Percentiles rank a stretch among this genome's conserved stretches.
phyloP scores from a whole-genome alignment of 345 rosid genomes.

The Lepidium africanum region DNA sequence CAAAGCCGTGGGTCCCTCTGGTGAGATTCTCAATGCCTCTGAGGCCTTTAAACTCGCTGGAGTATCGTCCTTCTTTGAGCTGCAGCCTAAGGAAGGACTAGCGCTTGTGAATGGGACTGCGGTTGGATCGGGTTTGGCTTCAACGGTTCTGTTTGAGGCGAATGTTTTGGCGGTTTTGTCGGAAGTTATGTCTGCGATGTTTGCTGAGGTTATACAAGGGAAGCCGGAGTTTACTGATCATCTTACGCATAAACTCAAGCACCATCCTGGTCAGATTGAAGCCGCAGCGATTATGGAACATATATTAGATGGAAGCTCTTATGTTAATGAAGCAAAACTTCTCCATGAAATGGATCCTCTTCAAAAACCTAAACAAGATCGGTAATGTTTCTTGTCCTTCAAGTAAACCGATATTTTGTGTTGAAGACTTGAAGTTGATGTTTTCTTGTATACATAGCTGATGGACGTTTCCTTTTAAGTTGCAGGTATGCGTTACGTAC shows the following conservation, averaged over 20 bases:
- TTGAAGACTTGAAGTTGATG: background rate
- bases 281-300: slow-evolving; percentile 66
- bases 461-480: background rate
- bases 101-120: slow-evolving; percentile 67
- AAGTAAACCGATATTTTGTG: background rate
- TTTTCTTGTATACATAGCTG: background rate
- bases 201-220: slow-evolving; percentile 56
- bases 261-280: slow-evolving; percentile 64
- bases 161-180: slow-evolving; percentile 41
- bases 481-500: slow-evolving; percentile 45
- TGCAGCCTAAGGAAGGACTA: slow-evolving; percentile 71
- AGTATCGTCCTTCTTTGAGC: slow-evolving; percentile 40
- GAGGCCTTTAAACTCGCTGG: slow-evolving; percentile 45
- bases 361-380: slow-evolving; percentile 53
- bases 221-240: slow-evolving; percentile 58
- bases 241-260: slow-evolving; percentile 57
- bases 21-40: slow-evolving; percentile 38
- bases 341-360: slow-evolving; percentile 47
- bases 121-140: slow-evolving; percentile 65
- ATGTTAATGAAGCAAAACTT: slow-evolving; percentile 37
- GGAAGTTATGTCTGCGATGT: slow-evolving; percentile 46
- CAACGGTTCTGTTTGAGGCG: slow-evolving; percentile 48
- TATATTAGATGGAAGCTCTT: slow-evolving; percentile 51
- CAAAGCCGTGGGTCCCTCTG: slow-evolving; percentile 47
- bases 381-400: slow-evolving; percentile 8